Conservation (phyloP, 202 grass and related monocot species). For the Carex arenaria region DNA sequence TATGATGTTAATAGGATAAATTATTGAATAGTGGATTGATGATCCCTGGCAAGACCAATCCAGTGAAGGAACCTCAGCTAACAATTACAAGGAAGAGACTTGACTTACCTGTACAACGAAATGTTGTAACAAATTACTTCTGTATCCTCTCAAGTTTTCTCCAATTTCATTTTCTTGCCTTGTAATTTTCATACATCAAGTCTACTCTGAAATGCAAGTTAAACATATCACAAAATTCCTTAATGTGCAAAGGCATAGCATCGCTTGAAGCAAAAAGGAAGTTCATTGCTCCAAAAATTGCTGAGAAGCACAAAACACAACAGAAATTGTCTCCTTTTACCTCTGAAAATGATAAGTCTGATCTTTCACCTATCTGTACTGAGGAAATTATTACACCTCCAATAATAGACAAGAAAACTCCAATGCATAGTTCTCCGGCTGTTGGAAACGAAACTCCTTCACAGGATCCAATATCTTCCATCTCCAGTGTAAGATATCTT, state of each 20-base stretch:
- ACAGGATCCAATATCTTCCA: constrained; percentile 22
- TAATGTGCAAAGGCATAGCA: constrained; percentile 68
- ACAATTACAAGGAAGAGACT: constrained; percentile 55
- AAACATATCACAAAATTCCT: constrained; percentile 40
- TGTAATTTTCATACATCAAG: constrained; percentile 10
- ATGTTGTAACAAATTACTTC: constrained; percentile 94
- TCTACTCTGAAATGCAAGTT: constrained; percentile 16
- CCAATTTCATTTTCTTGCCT: neutral
- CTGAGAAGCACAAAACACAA: constrained; percentile 42
- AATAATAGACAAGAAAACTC: constrained; percentile 36
- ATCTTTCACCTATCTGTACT: constrained; percentile 38
- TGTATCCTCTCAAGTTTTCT: constrained; percentile 70
- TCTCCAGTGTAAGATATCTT: constrained; percentile 10
- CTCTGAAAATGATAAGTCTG: constrained; percentile 38
- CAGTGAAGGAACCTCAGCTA: constrained; percentile 34
- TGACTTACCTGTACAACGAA: constrained; percentile 88
- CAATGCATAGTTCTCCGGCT: constrained; percentile 33
- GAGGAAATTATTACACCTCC: constrained; percentile 52
- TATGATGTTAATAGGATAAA: constrained; percentile 43
- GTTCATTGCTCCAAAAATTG: constrained; percentile 78
- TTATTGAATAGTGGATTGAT: constrained; percentile 21
- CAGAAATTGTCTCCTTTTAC: constrained; percentile 33
- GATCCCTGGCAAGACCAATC: constrained; percentile 25
- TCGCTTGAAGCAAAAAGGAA: constrained; percentile 90
- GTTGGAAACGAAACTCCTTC: constrained; percentile 30